Evolutionary conservation across 768 basidiomycete species (phyloP), one percentile per base, ranked within the genome.

Genomic region (Lactarius sanguifluus): DNA sequence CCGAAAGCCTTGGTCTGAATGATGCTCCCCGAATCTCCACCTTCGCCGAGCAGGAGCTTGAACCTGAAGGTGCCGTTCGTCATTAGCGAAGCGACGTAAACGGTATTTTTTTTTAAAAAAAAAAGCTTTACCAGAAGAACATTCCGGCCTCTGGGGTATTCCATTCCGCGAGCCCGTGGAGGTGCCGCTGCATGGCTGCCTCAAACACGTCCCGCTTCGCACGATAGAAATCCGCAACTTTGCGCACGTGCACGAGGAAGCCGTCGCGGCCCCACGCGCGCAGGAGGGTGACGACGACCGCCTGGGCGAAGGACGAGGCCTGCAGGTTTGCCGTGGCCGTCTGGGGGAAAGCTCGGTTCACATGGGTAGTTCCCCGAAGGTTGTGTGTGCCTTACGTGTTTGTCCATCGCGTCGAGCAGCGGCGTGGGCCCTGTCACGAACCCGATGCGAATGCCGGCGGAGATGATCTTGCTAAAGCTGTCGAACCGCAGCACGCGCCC

Each of bases 401-500:
- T 76, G 74, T 94, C 88, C 59, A 96, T 89, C 1, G 85, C 85
- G 58, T 85, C 79, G 20, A 92, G 73, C 41, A 97, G 78, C 12
- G 80, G 75, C 57, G 81, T 81, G 20, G 95, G 93, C 9, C 91
- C 94, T 9, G 89, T 86, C 3, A 85, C 86, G 73, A 91, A 94
- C 9, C 94, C 94, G 66, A 95, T 81, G 23, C 91, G 86, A 73
- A 93, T 85, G 15, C 92, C 91, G 25, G 87, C 82, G 20, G 87
- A 88, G 25, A 88, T 80, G 52, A 96, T 80, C 79, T 97, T 97
- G 62, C 90, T 93, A 62, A 96, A 81, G 73, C 91, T 93, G 74
- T 97, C 95, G 75, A 96, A 94, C 47, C 95, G 86, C 23, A 96
- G 71, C 45, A 96, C 93, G 15, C 88, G 85, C 3, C 95, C 95